Percentiles rank a stretch among this genome's conserved stretches.
Conservation (phyloP, 495 filamentous ascomycete species). For the Letharia lupina region DNA sequence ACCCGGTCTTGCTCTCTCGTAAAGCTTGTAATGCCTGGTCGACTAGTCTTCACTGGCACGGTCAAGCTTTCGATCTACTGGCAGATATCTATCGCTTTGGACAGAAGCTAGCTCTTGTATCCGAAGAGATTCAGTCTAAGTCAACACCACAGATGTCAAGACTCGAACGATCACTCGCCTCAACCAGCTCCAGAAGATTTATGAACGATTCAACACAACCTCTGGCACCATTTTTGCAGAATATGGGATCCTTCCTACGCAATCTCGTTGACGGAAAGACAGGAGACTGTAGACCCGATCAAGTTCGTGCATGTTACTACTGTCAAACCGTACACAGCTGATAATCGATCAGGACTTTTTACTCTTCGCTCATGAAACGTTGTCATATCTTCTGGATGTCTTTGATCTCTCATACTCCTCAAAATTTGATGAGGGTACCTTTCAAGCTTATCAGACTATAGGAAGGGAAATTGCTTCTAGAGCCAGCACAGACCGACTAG, state of each 20-base stretch:
- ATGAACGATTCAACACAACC: conserved; percentile 58
- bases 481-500: background rate
- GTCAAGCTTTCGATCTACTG: conserved; percentile 45
- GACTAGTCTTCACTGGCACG: conserved; percentile 28
- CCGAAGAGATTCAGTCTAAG: conserved; percentile 33
- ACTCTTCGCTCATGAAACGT: conserved; percentile 16
- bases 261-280: conserved; percentile 2
- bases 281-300: background rate
- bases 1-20: conserved; percentile 45
- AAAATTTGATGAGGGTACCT: conserved; percentile 44
- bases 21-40: conserved; percentile 26
- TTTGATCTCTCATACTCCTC: conserved; percentile 24
- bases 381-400: conserved; percentile 25
- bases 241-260: conserved; percentile 23
- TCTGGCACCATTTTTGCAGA: conserved; percentile 39
- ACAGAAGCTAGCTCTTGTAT: conserved; percentile 26
- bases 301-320: background rate
- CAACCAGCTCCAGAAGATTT: conserved; percentile 47
- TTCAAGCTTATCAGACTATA: conserved; percentile 47
- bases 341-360: conserved; percentile 10
- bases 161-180: conserved; percentile 58
- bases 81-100: conserved; percentile 35
- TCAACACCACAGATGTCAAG: conserved; percentile 59
- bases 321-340: conserved; percentile 30
- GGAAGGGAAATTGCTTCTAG: conserved; percentile 33